Evolutionary conservation across 2,329 filamentous ascomycete genomes (phyloP).

Genomic region (Monosporascus sp.): DNA sequence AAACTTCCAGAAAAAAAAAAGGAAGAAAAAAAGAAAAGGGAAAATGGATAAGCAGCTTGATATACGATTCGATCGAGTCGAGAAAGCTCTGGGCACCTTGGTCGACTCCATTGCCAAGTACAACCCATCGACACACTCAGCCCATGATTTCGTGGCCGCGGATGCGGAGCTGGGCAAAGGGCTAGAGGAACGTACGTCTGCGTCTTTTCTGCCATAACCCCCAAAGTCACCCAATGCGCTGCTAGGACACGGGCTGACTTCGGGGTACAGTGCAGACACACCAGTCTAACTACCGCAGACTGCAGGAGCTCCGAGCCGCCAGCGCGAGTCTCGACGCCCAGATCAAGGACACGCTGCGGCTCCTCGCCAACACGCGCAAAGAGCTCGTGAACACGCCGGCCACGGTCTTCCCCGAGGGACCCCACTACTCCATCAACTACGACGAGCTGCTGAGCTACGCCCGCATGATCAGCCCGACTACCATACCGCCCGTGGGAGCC

Average conservation of each 20-base stretch:
- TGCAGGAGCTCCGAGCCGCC: slow-evolving; percentile 63
- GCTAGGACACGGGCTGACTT: neutral
- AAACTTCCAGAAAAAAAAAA: neutral
- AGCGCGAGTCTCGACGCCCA: slow-evolving; percentile 64
- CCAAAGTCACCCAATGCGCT: neutral
- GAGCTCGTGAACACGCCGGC: slow-evolving; percentile 63
- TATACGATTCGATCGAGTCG: slow-evolving; percentile 59
- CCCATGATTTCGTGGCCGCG: slow-evolving; percentile 64
- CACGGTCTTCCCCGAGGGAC: slow-evolving; percentile 47
- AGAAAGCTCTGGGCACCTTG: slow-evolving; percentile 61
- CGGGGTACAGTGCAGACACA: slow-evolving; percentile 58
- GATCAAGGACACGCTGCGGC: slow-evolving; percentile 64
- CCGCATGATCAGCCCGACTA: slow-evolving; percentile 74
- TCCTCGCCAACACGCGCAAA: slow-evolving; percentile 67
- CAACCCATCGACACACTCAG: slow-evolving; percentile 65
- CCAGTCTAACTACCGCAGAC: slow-evolving; percentile 67
- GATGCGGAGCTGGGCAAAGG: slow-evolving; percentile 64
- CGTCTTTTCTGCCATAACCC: neutral
- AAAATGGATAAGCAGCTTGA: slow-evolving; percentile 61
- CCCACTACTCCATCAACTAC: slow-evolving; percentile 58
- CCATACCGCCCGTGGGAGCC: slow-evolving; percentile 60
- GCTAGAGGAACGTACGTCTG: slow-evolving; percentile 56
- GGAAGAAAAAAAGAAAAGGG: neutral
- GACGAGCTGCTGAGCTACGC: slow-evolving; percentile 73
- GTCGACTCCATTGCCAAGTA: slow-evolving; percentile 80